These are phyloP conservation scores for Paspalum notatum DNA, from an alignment of 176 grass and related monocot species.

Conservation along the genomic window DNA sequence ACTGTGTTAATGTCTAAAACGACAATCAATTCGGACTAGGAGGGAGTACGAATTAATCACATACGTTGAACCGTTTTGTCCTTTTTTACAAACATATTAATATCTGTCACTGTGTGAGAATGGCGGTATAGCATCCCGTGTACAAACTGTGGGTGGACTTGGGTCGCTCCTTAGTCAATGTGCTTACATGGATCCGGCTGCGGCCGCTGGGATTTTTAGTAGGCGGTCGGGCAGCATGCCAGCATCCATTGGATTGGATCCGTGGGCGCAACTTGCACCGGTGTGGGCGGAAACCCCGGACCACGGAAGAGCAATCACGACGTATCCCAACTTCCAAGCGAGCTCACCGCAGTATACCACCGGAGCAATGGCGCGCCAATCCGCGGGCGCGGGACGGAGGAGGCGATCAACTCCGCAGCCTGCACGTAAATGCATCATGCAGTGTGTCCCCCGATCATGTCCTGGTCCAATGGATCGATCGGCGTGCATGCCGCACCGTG, in stretches of 20 bases:
- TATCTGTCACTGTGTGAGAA: too few relatives aligned
- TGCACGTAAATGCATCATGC: not conserved
- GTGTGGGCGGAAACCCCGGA: too few relatives aligned
- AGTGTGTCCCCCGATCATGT: not conserved
- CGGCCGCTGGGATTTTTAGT: not conserved
- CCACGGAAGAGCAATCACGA: not conserved
- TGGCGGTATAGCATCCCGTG: too few relatives aligned
- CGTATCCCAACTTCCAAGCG: not conserved
- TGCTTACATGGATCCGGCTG: conserved; percentile 11
- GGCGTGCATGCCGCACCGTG: not conserved
- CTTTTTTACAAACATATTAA: too few relatives aligned
- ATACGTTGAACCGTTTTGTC: too few relatives aligned
- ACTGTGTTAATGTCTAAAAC: too few relatives aligned
- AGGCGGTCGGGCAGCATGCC: not conserved
- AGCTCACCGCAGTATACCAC: not conserved
- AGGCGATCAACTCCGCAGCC: not conserved
- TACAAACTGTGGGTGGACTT: too few relatives aligned
- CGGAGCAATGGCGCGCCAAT: not conserved
- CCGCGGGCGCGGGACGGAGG: too few relatives aligned
- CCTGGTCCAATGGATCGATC: not conserved
- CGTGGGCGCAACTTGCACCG: conserved; percentile 1
- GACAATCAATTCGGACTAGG: too few relatives aligned
- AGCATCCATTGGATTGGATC: too few relatives aligned
- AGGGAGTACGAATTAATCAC: too few relatives aligned
- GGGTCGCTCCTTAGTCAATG: conserved; percentile 22